Percentiles rank a stretch among this genome's conserved stretches.
Evolutionary conservation across 805 yeast species (phyloP).

Genomic region (Starmera pachycereana): DNA sequence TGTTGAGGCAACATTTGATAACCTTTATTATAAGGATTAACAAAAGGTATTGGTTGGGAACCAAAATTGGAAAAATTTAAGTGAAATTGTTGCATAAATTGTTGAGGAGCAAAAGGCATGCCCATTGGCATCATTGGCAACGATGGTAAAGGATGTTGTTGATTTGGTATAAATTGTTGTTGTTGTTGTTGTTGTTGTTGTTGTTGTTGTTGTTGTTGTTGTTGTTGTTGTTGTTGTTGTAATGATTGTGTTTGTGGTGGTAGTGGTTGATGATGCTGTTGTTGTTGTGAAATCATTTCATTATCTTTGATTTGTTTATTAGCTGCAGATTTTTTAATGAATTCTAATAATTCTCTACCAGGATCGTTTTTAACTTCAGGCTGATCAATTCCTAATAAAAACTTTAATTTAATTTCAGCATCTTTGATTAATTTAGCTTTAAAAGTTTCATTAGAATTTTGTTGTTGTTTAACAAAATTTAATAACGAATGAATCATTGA

Average conservation of each 20-base stretch:
- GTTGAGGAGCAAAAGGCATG: neutral
- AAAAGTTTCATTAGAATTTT: conserved; percentile 34
- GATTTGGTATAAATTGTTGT: conserved; percentile 3
- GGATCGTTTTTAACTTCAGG: conserved; percentile 39
- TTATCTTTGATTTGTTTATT: conserved; percentile 13
- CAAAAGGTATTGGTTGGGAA: conserved; percentile 13
- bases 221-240: conserved; percentile 1
- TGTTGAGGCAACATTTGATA: conserved; percentile 7
- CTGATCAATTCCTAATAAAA: conserved; percentile 46
- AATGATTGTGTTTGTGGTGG: conserved; percentile 2
- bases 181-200: conserved; percentile 1
- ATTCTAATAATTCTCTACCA: conserved; percentile 65
- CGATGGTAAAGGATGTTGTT: conserved; percentile 4
- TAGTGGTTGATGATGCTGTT: neutral
- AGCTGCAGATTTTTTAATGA: conserved; percentile 40
- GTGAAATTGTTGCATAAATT: neutral
- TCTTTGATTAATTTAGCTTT: conserved; percentile 51
- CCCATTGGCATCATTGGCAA: too few relatives aligned
- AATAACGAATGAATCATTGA: conserved; percentile 32
- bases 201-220: conserved; percentile 2
- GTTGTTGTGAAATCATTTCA: neutral
- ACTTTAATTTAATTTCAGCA: conserved; percentile 59
- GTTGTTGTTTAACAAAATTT: conserved; percentile 46
- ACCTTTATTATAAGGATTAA: conserved; percentile 7
- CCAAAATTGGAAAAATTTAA: conserved; percentile 1